Conservation (phyloP, 2,329 filamentous ascomycete genomes). For the Epichloe sp. region DNA sequence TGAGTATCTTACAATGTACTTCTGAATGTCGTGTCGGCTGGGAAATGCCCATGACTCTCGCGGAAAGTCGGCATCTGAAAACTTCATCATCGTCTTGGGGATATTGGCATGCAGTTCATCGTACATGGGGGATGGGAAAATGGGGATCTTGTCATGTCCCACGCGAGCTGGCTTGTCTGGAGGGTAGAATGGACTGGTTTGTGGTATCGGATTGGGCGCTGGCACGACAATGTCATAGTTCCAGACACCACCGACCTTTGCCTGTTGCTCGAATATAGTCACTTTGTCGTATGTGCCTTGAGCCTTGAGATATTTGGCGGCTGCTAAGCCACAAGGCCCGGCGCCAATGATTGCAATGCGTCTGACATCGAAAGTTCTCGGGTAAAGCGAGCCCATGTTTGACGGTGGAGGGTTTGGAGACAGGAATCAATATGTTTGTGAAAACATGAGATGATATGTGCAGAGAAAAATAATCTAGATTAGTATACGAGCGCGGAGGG, state of each 20-base stretch:
- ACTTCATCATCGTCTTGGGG: constrained; percentile 67
- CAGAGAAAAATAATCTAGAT: no score
- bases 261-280: constrained; percentile 70
- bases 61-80: constrained; percentile 56
- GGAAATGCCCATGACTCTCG: constrained; percentile 60
- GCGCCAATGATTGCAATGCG: constrained; percentile 70
- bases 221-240: constrained; percentile 50
- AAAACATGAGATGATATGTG: no score
- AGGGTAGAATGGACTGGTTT: constrained; percentile 49
- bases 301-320: constrained; percentile 67
- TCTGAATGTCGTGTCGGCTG: constrained; percentile 52
- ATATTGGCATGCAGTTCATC: constrained; percentile 78
- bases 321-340: constrained; percentile 64
- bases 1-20: constrained; percentile 63
- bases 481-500: no score
- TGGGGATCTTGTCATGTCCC: constrained; percentile 26
- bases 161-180: constrained; percentile 50
- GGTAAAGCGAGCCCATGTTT: constrained; percentile 17
- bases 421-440: neutral
- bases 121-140: constrained; percentile 74
- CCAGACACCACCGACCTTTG: constrained; percentile 72
- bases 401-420: constrained; percentile 1
- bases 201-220: constrained; percentile 45
- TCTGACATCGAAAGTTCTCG: constrained; percentile 33
- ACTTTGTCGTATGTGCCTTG: constrained; percentile 56